Base-by-base conservation (phyloP, 495 filamentous ascomycete genomes). In the Aspergillus kassunensis region DNA sequence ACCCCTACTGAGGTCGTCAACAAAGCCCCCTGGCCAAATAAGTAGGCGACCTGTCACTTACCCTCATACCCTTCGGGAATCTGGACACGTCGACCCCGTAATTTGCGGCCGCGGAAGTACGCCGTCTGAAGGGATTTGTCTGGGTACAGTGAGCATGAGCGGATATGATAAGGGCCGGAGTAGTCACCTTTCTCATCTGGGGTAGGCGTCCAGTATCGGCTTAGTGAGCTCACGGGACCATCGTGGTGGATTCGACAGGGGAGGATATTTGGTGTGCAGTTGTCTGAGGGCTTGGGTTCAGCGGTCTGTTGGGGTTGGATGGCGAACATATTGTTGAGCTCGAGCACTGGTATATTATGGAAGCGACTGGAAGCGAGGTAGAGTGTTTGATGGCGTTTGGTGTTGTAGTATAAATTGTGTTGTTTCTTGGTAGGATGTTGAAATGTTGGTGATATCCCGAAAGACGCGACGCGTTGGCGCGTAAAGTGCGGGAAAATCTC, bases 161-260 rank as follows among this genome's bases (percentile, higher is more conserved):
- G 20, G 20, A 29, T n/a, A 30, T 33, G 8, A 7, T 8, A 11
- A 20, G 7, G 11, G 20, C 11, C 18, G 43, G 10, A 16, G n/a
- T n/a, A 24, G 36, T 48, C 56, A 77, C 78, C 76, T 61, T 74
- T 63, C 41, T 65, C 63, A 39, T 72, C 67, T 29, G 66, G 49
- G 44, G 58, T 62, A 30, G 88, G 81, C 4, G 65, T 70, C 92
- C 92, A 97, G 58, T 89, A 89, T n/a, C 83, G 74, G 27, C 80
- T 58, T 5, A 80, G 70, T 2, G 83, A 78, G 13, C 83, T 76
- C 41, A 90, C 73, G 10, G 82, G 70, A 6, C 92, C 92, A 62
- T 87, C 80, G 62, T 95, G 84, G 57, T 92, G 79, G 58, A 97
- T 82, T 46, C 80, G 78, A 60, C 91, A 96, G 6, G 92, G 92